Conservation (phyloP, 2,329 filamentous ascomycete genomes). For the Fusarium pseudonygamai region DNA sequence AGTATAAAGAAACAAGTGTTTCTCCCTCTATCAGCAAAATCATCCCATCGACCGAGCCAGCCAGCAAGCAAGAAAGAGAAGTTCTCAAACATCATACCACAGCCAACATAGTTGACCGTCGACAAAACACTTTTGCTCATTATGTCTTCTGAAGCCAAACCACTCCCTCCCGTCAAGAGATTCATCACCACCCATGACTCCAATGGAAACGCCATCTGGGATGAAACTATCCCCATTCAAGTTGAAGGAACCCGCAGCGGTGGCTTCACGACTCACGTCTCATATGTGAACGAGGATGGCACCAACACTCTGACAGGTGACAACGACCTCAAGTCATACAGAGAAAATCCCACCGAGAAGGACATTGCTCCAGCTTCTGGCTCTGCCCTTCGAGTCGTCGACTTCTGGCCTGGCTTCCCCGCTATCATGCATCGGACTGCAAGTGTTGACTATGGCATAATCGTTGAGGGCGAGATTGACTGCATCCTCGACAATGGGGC, state of each 20-base stretch:
- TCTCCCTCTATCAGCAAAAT: neutral
- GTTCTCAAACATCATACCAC: neutral
- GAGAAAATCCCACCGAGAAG: constrained; percentile 26
- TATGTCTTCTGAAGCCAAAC: constrained; percentile 24
- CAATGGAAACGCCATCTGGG: constrained; percentile 31
- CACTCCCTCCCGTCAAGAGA: constrained; percentile 28
- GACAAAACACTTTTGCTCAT: neutral
- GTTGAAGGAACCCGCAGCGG: constrained; percentile 24
- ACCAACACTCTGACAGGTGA: constrained; percentile 20
- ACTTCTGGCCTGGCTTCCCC: constrained; percentile 35
- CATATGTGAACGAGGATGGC: constrained; percentile 29
- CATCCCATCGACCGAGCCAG: neutral
- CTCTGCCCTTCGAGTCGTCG: constrained; percentile 31
- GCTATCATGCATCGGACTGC: constrained; percentile 37
- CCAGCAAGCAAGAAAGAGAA: neutral
- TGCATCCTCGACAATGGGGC: constrained; percentile 36
- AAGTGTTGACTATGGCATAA: constrained; percentile 36
- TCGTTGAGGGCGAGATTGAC: constrained; percentile 37
- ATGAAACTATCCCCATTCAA: constrained; percentile 22
- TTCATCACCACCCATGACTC: constrained; percentile 37
- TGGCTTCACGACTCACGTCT: constrained; percentile 34
- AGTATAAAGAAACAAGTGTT: constrained; percentile 2
- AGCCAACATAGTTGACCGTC: neutral
- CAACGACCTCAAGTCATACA: constrained; percentile 29
- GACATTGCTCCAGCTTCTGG: constrained; percentile 32